phyloP scores from a whole-genome alignment of 1,284 basidiomycete species.

The Malassezia cuniculi region DNA sequence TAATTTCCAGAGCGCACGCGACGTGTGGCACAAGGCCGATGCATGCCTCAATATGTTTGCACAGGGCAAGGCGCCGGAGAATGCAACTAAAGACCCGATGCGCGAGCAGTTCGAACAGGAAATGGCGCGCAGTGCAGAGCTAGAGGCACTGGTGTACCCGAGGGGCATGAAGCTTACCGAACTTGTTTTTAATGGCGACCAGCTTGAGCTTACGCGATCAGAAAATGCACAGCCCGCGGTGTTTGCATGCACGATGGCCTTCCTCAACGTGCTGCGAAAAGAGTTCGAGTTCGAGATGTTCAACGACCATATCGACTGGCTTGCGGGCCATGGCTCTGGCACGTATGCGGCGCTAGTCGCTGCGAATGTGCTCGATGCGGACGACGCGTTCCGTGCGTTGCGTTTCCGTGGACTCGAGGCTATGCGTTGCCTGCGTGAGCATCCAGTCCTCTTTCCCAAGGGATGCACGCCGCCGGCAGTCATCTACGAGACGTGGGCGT shows the following conservation, averaged over 20 bases:
- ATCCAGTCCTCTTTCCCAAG: slow-evolving; percentile 33
- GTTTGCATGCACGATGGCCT: slow-evolving; percentile 33
- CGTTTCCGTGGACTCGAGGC: slow-evolving; percentile 34
- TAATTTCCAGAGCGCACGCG: slow-evolving; percentile 28
- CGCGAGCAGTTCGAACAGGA: slow-evolving; percentile 31
- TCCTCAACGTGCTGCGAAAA: slow-evolving; percentile 33
- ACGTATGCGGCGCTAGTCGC: slow-evolving; percentile 36
- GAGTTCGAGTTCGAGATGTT: slow-evolving; percentile 38
- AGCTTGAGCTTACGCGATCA: slow-evolving; percentile 35
- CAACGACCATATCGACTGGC: slow-evolving; percentile 28
- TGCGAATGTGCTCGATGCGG: slow-evolving; percentile 19
- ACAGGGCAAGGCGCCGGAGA: slow-evolving; percentile 17
- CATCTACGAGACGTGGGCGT: slow-evolving; percentile 44
- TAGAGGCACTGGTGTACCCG: slow-evolving; percentile 18
- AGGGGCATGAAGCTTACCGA: slow-evolving; percentile 17
- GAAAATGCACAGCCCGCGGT: slow-evolving; percentile 42
- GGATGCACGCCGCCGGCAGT: slow-evolving; percentile 34
- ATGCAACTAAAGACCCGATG: slow-evolving; percentile 6
- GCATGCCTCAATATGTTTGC: slow-evolving; percentile 29
- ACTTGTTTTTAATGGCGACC: slow-evolving; percentile 37
- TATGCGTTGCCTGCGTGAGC: slow-evolving; percentile 21
- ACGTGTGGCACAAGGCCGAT: slow-evolving; percentile 38
- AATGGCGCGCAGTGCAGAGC: slow-evolving; percentile 22
- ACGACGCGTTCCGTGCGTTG: slow-evolving; percentile 33
- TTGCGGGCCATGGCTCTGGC: slow-evolving; percentile 39